Conservation (phyloP, 148 eudicot genomes). For the Euryodendron excelsum region DNA sequence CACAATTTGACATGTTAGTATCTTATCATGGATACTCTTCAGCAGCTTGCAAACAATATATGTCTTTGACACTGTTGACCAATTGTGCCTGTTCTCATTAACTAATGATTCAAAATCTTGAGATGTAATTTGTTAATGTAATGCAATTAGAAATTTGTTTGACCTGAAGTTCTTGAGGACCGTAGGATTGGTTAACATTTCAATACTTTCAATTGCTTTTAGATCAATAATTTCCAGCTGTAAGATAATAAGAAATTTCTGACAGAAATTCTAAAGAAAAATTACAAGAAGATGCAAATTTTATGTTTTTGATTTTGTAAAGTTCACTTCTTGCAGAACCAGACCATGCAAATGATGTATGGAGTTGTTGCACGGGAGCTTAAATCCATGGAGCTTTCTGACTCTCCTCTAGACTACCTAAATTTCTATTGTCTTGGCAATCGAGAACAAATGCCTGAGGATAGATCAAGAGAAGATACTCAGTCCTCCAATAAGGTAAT, state of each 20-base stretch:
- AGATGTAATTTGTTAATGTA: too few species aligned
- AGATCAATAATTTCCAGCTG: neutral
- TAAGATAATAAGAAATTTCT: neutral
- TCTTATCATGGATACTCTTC: too few species aligned
- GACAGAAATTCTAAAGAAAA: neutral
- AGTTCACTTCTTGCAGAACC: constrained; percentile 50
- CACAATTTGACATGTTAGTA: too few species aligned
- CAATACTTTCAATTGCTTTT: neutral
- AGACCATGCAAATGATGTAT: constrained; percentile 94
- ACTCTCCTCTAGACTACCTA: constrained; percentile 73
- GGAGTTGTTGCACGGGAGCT: constrained; percentile 66
- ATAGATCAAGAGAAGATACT: constrained; percentile 26
- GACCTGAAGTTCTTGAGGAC: neutral
- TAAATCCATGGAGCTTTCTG: constrained; percentile 56
- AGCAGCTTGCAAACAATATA: too few species aligned
- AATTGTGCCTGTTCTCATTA: too few species aligned
- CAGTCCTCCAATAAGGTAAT: constrained; percentile 51
- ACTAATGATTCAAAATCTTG: too few species aligned
- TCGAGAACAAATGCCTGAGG: constrained; percentile 64
- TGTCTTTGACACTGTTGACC: too few species aligned
- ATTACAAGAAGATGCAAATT: neutral
- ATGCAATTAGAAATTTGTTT: too few species aligned
- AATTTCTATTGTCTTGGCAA: constrained; percentile 95
- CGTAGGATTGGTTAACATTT: neutral
- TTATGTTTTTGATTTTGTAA: neutral